Conservation (phyloP, 2,329 filamentous ascomycete species). For the Cadophora sp. region DNA sequence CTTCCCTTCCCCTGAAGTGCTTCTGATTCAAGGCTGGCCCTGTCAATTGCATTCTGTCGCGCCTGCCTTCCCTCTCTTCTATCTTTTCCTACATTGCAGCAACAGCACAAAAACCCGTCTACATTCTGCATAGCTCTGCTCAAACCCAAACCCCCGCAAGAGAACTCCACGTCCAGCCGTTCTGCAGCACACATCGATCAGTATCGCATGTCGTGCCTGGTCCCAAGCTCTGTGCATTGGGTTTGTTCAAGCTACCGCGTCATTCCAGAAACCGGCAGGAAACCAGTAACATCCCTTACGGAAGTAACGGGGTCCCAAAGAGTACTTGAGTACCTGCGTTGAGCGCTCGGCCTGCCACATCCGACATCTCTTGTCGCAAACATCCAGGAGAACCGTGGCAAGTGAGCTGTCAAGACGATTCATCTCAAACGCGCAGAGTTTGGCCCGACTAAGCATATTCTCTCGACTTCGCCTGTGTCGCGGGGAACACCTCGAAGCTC, state of each 20-base stretch:
- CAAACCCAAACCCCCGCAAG: conserved; percentile 11
- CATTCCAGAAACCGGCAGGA: conserved; percentile 14
- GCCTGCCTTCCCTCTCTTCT: neutral
- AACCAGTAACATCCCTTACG: conserved; percentile 14
- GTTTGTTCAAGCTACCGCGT: conserved; percentile 18
- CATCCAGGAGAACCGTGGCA: conserved; percentile 24
- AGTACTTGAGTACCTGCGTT: conserved; percentile 24
- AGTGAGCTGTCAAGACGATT: conserved; percentile 25
- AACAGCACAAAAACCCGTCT: neutral
- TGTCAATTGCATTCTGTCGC: conserved; percentile 7
- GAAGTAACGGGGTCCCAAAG: conserved; percentile 9
- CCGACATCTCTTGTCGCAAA: conserved; percentile 35
- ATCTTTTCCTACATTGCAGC: neutral
- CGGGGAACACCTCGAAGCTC: conserved; percentile 23
- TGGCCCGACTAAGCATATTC: conserved; percentile 29
- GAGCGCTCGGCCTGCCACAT: conserved; percentile 33
- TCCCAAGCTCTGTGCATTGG: conserved; percentile 20
- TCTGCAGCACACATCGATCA: conserved; percentile 17
- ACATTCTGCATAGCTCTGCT: conserved; percentile 11
- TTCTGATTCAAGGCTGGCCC: conserved; percentile 14
- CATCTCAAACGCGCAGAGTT: conserved; percentile 35
- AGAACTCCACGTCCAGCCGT: neutral
- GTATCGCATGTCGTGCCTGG: conserved; percentile 26
- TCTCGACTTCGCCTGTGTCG: conserved; percentile 18
- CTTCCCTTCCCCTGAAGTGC: neutral